phyloP scores from a whole-genome alignment of 768 basidiomycete species.

The Pilatotrama ljubarskyi region DNA sequence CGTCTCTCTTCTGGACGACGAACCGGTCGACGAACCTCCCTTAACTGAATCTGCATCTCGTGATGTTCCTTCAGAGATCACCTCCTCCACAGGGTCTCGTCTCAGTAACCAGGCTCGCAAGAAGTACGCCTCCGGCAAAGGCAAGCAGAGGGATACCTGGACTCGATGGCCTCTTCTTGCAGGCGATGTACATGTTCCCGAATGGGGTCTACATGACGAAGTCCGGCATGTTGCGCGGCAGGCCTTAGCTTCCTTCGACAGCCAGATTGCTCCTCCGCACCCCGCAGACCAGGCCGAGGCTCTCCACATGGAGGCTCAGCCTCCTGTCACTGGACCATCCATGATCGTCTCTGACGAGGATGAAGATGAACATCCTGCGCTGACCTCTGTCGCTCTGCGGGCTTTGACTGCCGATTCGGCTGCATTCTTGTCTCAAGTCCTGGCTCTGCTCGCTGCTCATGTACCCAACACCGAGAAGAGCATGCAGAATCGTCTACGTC shows the following conservation, averaged over 20 bases:
- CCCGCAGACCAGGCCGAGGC: no score
- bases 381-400: conserved; percentile 34
- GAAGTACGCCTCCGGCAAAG: conserved; percentile 27
- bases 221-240: conserved; percentile 48
- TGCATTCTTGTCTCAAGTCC: conserved; percentile 48
- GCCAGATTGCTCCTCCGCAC: neutral
- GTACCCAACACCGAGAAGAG: conserved; percentile 55
- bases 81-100: neutral
- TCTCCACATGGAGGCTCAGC: neutral
- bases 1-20: conserved; percentile 25
- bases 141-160: conserved; percentile 51
- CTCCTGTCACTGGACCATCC: neutral
- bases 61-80: neutral
- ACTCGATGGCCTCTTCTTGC: conserved; percentile 74
- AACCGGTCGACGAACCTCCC: conserved; percentile 26
- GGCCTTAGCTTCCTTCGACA: conserved; percentile 26
- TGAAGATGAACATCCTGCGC: conserved; percentile 33
- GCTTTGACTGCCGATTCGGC: conserved; percentile 46
- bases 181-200: conserved; percentile 61
- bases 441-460: conserved; percentile 56
- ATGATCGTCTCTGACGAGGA: conserved; percentile 8
- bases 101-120: conserved; percentile 3
- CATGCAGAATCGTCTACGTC: conserved; percentile 63
- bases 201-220: conserved; percentile 75
- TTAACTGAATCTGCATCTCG: conserved; percentile 5